Evolutionary conservation across 208 protist genomes (phyloP), one percentile per base, ranked within the genome.

Genomic region (Trypanosoma cruzi): DNA sequence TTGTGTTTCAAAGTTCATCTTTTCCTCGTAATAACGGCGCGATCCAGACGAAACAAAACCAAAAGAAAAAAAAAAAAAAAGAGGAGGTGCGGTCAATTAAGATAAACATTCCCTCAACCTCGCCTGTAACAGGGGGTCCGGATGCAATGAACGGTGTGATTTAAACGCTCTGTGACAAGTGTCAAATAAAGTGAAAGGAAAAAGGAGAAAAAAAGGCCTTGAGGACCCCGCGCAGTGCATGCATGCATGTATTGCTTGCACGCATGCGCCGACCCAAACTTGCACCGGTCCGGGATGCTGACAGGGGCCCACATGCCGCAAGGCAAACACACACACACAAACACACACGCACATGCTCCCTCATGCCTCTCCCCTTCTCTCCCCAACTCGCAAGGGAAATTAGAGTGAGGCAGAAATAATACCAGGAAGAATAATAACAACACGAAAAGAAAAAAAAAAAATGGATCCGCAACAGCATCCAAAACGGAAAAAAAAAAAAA

Each of bases 381-480:
- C 16, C n/a, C n/a, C n/a, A n/a, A 36, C 53, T 18, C 26, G 53
- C 24, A 57, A 6, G 16, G 44, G 16, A 49, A 22, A 49, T 3
- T 13, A 57, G 53, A 20, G 2, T 57, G 53, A 36, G 18, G 28
- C 7, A 26, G 44, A 29, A 57, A 18, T 20, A 34, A 70, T 10
- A 40, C 64, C 24, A 40, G 46, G 46, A 7, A 22, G 11, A 44
- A 62, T 50, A 31, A 67, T 36, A 73, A 66, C 32, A 46, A 68
- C 68, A 67, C 28, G 24, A 32, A 49, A 56, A 40, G 42, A 28
- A 55, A 64, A 69, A 56, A 40, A 66, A 50, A 46, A 56, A 50
- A 69, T 16, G 6, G 31, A 31, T n/a, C n/a, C n/a, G n/a, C n/a
- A n/a, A n/a, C n/a, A n/a, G n/a, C n/a, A n/a, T n/a, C n/a, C n/a